Conservation (phyloP, 139 green algal species). For the Mychonastes homosphaera region DNA sequence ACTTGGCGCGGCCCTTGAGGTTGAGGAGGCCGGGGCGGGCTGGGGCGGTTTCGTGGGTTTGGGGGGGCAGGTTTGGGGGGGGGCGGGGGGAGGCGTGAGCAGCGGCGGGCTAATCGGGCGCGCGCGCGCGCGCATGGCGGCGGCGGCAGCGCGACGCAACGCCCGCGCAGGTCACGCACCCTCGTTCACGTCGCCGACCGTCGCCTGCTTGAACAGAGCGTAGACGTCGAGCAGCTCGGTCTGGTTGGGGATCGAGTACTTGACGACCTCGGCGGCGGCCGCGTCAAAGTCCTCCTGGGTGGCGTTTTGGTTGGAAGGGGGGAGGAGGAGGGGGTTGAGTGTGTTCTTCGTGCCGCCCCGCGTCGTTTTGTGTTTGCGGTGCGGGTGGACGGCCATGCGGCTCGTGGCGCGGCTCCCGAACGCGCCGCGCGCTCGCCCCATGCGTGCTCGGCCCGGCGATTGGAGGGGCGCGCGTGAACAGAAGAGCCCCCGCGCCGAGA, state of each 20-base stretch:
- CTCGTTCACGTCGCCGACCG: constrained; percentile 47
- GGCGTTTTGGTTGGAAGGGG: not conserved
- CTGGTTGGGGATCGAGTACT: constrained; percentile 23
- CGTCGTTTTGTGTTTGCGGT: too few species aligned
- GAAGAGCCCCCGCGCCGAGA: too few species aligned
- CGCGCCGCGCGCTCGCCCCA: too few species aligned
- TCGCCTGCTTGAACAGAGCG: constrained; percentile 62
- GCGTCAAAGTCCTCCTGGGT: constrained; percentile 64
- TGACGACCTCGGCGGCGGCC: constrained; percentile 36
- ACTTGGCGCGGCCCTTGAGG: constrained; percentile 58
- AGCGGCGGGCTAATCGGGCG: not conserved
- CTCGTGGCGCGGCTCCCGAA: not conserved
- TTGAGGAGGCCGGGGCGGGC: constrained; percentile 53
- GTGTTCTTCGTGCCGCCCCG: too few species aligned
- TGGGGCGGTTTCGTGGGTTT: too few species aligned
- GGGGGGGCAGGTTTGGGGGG: not conserved
- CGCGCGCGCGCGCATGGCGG: not conserved
- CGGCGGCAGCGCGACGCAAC: too few species aligned
- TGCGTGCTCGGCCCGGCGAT: not conserved
- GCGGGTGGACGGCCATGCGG: not conserved
- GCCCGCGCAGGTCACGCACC: constrained; percentile 4
- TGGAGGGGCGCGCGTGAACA: too few species aligned
- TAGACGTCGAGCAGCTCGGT: constrained; percentile 61
- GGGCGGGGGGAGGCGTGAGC: not conserved
- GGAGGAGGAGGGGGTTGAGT: not conserved